A percentile compares a stretch with the other conserved stretches of the same genome.
Evolutionary conservation across 192 early-diverging fungal genomes (phyloP).

Genomic region (Diversispora eburnea): DNA sequence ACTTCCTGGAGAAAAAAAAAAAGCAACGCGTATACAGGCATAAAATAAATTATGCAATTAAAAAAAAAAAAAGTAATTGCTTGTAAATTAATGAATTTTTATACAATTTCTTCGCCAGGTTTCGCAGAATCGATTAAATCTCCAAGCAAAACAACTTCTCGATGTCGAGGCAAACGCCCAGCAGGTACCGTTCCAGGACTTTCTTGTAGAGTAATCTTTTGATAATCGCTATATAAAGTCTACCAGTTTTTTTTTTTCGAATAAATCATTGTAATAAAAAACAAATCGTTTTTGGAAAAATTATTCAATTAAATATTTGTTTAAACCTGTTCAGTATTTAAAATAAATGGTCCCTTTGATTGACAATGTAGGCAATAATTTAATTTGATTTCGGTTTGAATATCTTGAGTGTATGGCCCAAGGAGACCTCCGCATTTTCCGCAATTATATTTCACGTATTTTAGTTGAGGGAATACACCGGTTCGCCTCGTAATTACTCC

Average conservation of each 20-base stretch:
- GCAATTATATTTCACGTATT: slow-evolving; percentile 95
- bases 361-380: slow-evolving; percentile 85
- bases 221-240: slow-evolving; percentile 97
- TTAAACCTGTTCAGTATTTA: slow-evolving; percentile 83
- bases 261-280: not conserved
- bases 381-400: slow-evolving; percentile 79
- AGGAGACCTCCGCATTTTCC: slow-evolving; percentile 86
- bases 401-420: slow-evolving; percentile 93
- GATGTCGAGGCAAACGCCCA: slow-evolving; percentile 89
- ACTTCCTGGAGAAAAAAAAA: slow-evolving; percentile 51
- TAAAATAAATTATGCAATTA: no score
- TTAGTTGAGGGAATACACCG: slow-evolving; percentile 95
- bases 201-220: slow-evolving; percentile 93
- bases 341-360: slow-evolving; percentile 82
- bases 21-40: not conserved
- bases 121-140: slow-evolving; percentile 94
- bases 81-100: slow-evolving; percentile 3
- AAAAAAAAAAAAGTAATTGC: not conserved
- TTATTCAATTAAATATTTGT: not conserved
- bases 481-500: slow-evolving; percentile 93
- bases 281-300: not conserved
- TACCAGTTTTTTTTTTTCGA: slow-evolving; percentile 21
- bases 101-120: slow-evolving; percentile 92
- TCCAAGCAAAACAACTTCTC: slow-evolving; percentile 91
- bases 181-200: slow-evolving; percentile 92